phyloP scores from a whole-genome alignment of 805 yeast species.

The Starmerella lactis-condensi region DNA sequence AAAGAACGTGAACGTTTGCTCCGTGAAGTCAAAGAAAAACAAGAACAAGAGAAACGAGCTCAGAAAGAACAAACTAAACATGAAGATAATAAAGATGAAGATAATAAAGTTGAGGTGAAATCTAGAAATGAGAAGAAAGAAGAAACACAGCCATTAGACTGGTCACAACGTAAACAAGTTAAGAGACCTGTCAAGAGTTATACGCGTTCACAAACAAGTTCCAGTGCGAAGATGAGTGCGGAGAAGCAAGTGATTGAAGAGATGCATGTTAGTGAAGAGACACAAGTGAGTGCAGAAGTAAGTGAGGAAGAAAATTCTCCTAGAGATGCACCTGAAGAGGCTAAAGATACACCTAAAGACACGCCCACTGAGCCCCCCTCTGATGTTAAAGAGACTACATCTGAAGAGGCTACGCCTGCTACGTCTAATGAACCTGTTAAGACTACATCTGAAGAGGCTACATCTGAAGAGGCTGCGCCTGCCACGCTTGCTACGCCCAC shows the following conservation, averaged over 20 bases:
- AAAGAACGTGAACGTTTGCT: constrained; percentile 1
- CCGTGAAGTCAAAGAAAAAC: constrained; percentile 1
- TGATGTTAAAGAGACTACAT: not conserved
- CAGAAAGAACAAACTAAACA: not conserved
- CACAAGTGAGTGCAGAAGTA: too few relatives aligned
- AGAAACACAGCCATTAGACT: not conserved
- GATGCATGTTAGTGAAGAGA: too few relatives aligned
- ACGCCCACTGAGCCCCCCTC: too few relatives aligned
- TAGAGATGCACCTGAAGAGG: too few relatives aligned
- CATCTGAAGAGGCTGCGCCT: not conserved
- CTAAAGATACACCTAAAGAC: too few relatives aligned
- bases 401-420: not conserved
- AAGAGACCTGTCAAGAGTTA: not conserved
- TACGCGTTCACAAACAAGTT: not conserved
- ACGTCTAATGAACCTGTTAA: constrained; percentile 1
- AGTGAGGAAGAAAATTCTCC: too few relatives aligned
- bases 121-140: not conserved
- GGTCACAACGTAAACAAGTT: too few relatives aligned
- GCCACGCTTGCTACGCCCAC: not conserved
- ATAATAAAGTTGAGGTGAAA: constrained; percentile 1
- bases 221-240: too few relatives aligned
- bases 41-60: not conserved
- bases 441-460: not conserved
- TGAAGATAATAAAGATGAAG: not conserved
- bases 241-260: too few relatives aligned